Base-by-base conservation (phyloP, 2,329 filamentous ascomycete species). In the Trichoderma endophyticum region DNA sequence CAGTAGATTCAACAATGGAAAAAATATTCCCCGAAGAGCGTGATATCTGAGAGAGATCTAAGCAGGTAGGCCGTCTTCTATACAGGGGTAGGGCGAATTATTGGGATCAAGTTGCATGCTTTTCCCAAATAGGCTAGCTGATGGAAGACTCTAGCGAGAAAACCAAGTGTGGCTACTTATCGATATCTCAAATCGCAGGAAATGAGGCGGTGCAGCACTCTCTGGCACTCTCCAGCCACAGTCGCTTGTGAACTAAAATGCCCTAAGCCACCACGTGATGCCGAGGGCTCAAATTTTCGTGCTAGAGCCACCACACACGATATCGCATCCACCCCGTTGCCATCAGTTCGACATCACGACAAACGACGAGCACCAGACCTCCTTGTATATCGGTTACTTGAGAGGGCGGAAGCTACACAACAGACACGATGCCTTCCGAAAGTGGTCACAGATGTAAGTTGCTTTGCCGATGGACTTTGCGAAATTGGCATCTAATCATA, bases 391-490 rank as follows among this genome's bases (percentile, higher is more conserved):
- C 79, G 82, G 81, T 84, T 81, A 81, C 80, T 83, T 82, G 82
- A 84, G 83, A 84, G 83, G 81, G 80, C 79, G 81, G 81, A 81
- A 81, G 80, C 77, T 79, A 79, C 80, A 84, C 77, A 80, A 80
- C 83, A 85, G 85, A 86, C 91, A 94, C 89, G 85, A 96, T 96
- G 93, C 90, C 92, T 92, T 91, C 92, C 83, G 92, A 93, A 90
- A 88, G 91, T 83, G 92, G 92, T 86, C 92, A 95, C 91, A 90
- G 93, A 92, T 88, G 93, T 95, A 87, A 93, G 93, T 93, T 57
- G 36, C 14, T 43, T 36, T 48, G 28, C 21, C 11, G 57, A 26
- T 28, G 39, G 65, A 21, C 26, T 34, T 43, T 30, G 32, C 28
- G 18, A 36, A 26, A 67, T 39, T 63, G 54, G 7, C 36, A 7